Percentiles rank a stretch among this genome's conserved stretches.
These are phyloP conservation scores for Penicillium odoratum DNA, from an alignment of 495 filamentous ascomycete species.

Conservation along the genomic window DNA sequence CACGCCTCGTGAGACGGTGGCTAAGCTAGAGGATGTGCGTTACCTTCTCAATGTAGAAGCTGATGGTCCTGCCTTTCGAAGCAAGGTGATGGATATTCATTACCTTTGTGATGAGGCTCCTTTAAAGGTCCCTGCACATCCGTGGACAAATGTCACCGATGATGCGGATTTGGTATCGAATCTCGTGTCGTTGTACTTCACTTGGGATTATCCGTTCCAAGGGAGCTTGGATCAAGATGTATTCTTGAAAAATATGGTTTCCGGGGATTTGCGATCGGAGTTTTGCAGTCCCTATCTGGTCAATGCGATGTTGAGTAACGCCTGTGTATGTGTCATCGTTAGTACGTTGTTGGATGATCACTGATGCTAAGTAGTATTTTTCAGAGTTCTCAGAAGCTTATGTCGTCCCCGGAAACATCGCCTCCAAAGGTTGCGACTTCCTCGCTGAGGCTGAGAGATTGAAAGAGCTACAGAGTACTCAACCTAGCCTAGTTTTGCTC, in stretches of 20 bases:
- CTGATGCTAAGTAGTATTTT: slow-evolving; percentile 35
- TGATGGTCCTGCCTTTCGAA: slow-evolving; percentile 34
- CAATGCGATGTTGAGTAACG: slow-evolving; percentile 53
- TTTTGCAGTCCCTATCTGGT: slow-evolving; percentile 57
- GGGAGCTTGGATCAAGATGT: slow-evolving; percentile 47
- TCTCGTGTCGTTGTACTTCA: slow-evolving; percentile 54
- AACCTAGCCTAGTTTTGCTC: slow-evolving; percentile 35
- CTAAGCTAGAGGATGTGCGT: slow-evolving; percentile 35
- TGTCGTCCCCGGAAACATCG: slow-evolving; percentile 40
- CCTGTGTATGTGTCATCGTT: slow-evolving; percentile 40
- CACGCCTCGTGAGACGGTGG: not conserved
- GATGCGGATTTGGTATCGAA: slow-evolving; percentile 54
- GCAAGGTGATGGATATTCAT: slow-evolving; percentile 51
- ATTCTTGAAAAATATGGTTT: slow-evolving; percentile 49
- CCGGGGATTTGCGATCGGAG: slow-evolving; percentile 29
- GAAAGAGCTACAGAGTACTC: slow-evolving; percentile 23
- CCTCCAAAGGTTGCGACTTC: slow-evolving; percentile 45
- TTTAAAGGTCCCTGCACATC: slow-evolving; percentile 43
- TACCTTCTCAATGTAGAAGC: slow-evolving; percentile 36
- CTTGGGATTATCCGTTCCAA: slow-evolving; percentile 56
- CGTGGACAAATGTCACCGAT: slow-evolving; percentile 54
- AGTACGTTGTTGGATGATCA: not conserved
- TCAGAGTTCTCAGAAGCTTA: slow-evolving; percentile 49
- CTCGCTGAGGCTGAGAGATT: slow-evolving; percentile 44
- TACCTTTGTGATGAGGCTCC: slow-evolving; percentile 44